Percentiles rank a stretch among this genome's conserved stretches.
These are phyloP conservation scores for Hypoxylon subgilvum DNA, from an alignment of 495 filamentous ascomycete genomes.

Conservation along the genomic window DNA sequence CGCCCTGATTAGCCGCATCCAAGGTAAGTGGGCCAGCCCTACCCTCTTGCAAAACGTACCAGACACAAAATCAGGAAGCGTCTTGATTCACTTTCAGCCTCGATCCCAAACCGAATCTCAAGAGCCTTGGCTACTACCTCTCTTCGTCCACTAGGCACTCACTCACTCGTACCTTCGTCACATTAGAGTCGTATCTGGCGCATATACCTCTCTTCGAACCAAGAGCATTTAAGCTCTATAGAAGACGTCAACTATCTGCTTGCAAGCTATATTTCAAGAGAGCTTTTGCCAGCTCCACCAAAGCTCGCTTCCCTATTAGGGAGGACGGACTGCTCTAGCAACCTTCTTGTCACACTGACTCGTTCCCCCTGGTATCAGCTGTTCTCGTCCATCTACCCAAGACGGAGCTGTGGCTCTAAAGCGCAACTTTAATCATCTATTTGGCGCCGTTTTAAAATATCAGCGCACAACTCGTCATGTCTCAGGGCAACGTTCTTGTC, in stretches of 20 bases:
- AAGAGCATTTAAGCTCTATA: slow-evolving; percentile 9
- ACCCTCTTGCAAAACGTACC: slow-evolving; percentile 17
- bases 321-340: background rate
- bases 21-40: slow-evolving; percentile 30
- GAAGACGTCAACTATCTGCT: slow-evolving; percentile 26
- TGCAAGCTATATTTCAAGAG: slow-evolving; percentile 18
- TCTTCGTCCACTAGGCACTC: slow-evolving; percentile 1
- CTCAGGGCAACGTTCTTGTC: slow-evolving; percentile 56
- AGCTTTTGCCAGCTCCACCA: slow-evolving; percentile 20
- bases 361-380: background rate
- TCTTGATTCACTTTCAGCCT: slow-evolving; percentile 24
- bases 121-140: slow-evolving; percentile 11
- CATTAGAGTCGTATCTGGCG: slow-evolving; percentile 19
- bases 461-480: slow-evolving; percentile 36
- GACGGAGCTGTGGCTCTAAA: slow-evolving; percentile 6
- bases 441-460: background rate
- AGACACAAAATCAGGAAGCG: slow-evolving; percentile 6
- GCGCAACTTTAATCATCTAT: background rate
- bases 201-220: slow-evolving; percentile 5
- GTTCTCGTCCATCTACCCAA: background rate
- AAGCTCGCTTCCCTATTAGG: slow-evolving; percentile 2
- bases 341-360: slow-evolving; percentile 2
- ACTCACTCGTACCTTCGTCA: slow-evolving; percentile 1
- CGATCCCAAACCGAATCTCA: slow-evolving; percentile 7
- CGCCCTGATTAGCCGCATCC: slow-evolving; percentile 14